Percentiles rank a stretch among this genome's conserved stretches.
These are phyloP conservation scores for Ceratobasidium sp. DNA, from an alignment of 1,284 basidiomycete genomes.

Conservation along the genomic window DNA sequence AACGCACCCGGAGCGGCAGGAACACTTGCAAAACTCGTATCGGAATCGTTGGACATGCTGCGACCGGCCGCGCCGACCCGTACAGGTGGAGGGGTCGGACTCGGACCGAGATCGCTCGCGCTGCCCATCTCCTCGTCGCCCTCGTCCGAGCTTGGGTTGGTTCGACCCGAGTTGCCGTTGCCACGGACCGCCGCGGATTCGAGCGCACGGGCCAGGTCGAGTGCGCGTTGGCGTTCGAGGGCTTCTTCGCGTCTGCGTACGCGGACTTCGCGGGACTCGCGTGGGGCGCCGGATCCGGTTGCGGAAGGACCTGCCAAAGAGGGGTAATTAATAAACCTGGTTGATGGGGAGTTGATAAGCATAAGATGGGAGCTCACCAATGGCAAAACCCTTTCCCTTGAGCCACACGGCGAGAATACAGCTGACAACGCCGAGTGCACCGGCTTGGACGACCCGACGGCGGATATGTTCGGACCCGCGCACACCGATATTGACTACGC, in stretches of 20 bases:
- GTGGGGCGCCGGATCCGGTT: conserved; percentile 49
- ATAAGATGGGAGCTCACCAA: conserved; percentile 71
- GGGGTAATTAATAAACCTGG: background rate
- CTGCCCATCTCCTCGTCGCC: conserved; percentile 46
- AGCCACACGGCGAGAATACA: conserved; percentile 96
- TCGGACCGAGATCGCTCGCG: conserved; percentile 13
- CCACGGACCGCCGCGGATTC: too few species aligned
- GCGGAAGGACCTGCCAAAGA: conserved; percentile 50
- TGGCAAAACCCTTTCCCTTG: conserved; percentile 80
- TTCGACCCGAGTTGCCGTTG: conserved; percentile 1
- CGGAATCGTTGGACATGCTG: conserved; percentile 34
- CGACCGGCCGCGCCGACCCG: background rate
- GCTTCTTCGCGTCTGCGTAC: conserved; percentile 46
- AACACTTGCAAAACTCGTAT: conserved; percentile 24
- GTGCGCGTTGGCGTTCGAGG: conserved; percentile 55
- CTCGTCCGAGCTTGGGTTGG: conserved; percentile 29
- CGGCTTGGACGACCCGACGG: conserved; percentile 94
- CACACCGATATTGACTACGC: conserved; percentile 95
- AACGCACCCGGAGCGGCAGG: conserved; percentile 42
- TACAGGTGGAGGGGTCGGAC: conserved; percentile 12
- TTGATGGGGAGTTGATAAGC: conserved; percentile 61
- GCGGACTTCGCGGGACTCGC: conserved; percentile 48
- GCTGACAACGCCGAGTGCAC: conserved; percentile 93
- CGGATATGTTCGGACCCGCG: conserved; percentile 94
- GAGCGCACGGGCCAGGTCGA: conserved; percentile 69